Conservation (phyloP, 345 rosid species). For the Citrus inodora region DNA sequence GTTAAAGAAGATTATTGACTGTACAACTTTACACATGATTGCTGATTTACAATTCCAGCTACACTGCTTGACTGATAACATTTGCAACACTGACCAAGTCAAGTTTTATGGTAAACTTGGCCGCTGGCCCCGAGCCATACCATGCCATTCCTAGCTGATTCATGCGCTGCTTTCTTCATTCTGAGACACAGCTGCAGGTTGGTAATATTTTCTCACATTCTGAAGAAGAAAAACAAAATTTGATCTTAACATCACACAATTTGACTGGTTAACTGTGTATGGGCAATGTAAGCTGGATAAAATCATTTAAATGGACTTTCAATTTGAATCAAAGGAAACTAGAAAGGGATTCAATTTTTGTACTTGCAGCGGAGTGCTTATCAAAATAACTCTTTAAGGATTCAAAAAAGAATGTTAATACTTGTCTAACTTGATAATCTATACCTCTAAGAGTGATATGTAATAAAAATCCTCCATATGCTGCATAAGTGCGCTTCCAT, state of each 20-base stretch:
- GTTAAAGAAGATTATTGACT: background rate
- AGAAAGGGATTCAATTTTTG: background rate
- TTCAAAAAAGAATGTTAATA: too few species aligned
- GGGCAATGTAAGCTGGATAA: background rate
- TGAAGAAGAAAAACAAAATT: slow-evolving; percentile 28
- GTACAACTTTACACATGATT: background rate
- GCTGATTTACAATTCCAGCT: background rate
- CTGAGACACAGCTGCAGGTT: slow-evolving; percentile 18
- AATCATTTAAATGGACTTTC: too few species aligned
- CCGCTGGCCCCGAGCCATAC: background rate
- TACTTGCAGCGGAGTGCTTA: background rate
- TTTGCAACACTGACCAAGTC: background rate
- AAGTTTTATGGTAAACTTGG: background rate
- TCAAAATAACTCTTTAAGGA: too few species aligned
- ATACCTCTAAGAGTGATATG: slow-evolving; percentile 84
- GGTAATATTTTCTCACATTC: slow-evolving; percentile 66
- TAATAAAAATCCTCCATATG: slow-evolving; percentile 99
- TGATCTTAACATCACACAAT: background rate
- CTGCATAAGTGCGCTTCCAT: slow-evolving; percentile 95
- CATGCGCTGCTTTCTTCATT: slow-evolving; percentile 16
- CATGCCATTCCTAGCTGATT: background rate
- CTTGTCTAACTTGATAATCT: background rate
- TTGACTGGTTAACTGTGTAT: background rate
- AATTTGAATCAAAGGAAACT: too few species aligned
- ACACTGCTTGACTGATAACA: too few species aligned